A percentile compares a stretch with the other conserved stretches of the same genome.
phyloP scores from a whole-genome alignment of 1,139 yeast species.

The Hyphopichia fennica region DNA sequence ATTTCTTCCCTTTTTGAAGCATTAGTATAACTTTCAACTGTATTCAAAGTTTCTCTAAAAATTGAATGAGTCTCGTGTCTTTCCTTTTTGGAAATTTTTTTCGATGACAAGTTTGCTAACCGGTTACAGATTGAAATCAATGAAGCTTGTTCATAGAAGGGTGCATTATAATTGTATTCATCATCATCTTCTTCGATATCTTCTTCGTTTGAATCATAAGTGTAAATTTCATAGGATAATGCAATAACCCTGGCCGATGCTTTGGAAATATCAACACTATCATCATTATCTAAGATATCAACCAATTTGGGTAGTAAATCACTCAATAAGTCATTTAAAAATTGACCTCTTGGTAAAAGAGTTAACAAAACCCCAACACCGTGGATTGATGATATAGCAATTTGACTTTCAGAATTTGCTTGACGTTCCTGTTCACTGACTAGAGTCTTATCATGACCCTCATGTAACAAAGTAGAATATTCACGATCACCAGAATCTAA shows the following conservation, averaged over 20 bases:
- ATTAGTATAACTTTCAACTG: conserved; percentile 47
- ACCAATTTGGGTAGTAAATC: conserved; percentile 39
- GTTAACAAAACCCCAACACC: conserved; percentile 51
- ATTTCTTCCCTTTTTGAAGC: conserved; percentile 37
- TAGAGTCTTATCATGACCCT: conserved; percentile 37
- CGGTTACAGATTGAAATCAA: conserved; percentile 44
- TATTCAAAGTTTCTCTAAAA: conserved; percentile 58
- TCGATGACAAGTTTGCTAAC: conserved; percentile 53
- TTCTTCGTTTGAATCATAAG: conserved; percentile 38
- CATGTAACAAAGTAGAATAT: conserved; percentile 40
- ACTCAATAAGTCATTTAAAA: conserved; percentile 42
- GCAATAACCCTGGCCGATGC: conserved; percentile 66
- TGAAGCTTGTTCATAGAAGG: conserved; percentile 60
- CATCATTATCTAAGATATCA: conserved; percentile 45
- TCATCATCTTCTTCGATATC: conserved; percentile 39
- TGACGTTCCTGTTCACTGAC: conserved; percentile 34
- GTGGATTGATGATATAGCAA: conserved; percentile 47
- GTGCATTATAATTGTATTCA: conserved; percentile 48
- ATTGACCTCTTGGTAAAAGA: conserved; percentile 37
- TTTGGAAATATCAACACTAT: conserved; percentile 38
- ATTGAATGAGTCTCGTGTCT: conserved; percentile 61
- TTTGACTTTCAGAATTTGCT: conserved; percentile 35
- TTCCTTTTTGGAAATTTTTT: conserved; percentile 60
- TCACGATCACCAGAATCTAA: conserved; percentile 45
- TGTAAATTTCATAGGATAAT: conserved; percentile 58